Conservation (phyloP, 2,329 filamentous ascomycete genomes). For the Onygenales sp. region DNA sequence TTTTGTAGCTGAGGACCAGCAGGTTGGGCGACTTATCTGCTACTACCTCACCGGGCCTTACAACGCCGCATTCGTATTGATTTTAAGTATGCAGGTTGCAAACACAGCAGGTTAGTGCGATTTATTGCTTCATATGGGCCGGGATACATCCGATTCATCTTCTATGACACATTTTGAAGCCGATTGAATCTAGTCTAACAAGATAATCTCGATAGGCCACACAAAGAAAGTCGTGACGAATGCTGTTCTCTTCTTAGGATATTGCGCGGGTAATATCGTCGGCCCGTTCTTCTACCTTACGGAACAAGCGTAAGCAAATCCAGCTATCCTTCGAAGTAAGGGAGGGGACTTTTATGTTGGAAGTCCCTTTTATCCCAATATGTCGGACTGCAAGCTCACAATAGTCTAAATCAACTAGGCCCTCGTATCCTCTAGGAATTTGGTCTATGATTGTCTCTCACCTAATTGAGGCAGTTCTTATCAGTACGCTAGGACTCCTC, state of each 20-base stretch:
- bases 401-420: slow-evolving; percentile 17
- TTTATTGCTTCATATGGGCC: background rate
- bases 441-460: slow-evolving; percentile 50
- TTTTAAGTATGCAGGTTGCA: slow-evolving; percentile 36
- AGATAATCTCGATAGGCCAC: slow-evolving; percentile 33
- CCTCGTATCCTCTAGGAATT: slow-evolving; percentile 42
- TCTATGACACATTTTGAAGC: slow-evolving; percentile 10
- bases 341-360: too few relatives aligned
- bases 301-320: slow-evolving; percentile 33
- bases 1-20: slow-evolving; percentile 41
- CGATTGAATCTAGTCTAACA: background rate
- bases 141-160: slow-evolving; percentile 15
- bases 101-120: slow-evolving; percentile 32
- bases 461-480: slow-evolving; percentile 41
- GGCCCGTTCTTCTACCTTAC: slow-evolving; percentile 55
- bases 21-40: slow-evolving; percentile 45
- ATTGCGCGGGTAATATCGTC: slow-evolving; percentile 52
- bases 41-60: slow-evolving; percentile 49
- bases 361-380: background rate
- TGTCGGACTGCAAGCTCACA: background rate
- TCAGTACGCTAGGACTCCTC: slow-evolving; percentile 37
- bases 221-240: slow-evolving; percentile 58
- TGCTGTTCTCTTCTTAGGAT: slow-evolving; percentile 50
- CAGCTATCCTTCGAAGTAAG: background rate
- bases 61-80: slow-evolving; percentile 45